Evolutionary conservation across 768 basidiomycete species (phyloP).

Genomic region (Lentinus tigrinus): DNA sequence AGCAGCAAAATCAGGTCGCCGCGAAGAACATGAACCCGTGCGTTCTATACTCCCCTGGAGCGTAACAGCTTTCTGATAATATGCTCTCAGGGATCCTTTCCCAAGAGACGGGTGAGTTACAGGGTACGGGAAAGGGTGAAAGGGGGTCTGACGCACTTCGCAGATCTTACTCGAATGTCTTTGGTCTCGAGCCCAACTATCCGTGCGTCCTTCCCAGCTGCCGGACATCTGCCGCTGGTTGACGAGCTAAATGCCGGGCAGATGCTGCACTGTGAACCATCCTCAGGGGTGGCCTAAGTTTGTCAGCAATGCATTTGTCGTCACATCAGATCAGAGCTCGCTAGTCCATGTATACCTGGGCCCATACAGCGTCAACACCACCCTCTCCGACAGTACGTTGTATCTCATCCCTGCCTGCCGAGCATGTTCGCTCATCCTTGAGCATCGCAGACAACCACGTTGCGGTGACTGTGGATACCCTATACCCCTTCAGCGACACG

Average conservation of each 20-base stretch:
- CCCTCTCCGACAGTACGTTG: constrained; percentile 36
- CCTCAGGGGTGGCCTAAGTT: constrained; percentile 59
- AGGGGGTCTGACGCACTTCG: not conserved
- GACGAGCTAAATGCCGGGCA: constrained; percentile 30
- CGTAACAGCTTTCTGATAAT: not conserved
- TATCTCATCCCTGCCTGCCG: not conserved
- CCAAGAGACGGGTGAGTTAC: constrained; percentile 45
- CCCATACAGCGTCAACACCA: constrained; percentile 42
- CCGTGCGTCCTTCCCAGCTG: constrained; percentile 32
- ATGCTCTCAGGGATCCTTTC: constrained; percentile 45
- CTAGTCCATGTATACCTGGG: constrained; percentile 50
- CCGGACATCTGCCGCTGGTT: constrained; percentile 14
- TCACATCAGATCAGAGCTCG: constrained; percentile 42
- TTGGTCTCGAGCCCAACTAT: constrained; percentile 50
- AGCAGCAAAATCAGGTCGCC: constrained; percentile 58
- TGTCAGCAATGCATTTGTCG: constrained; percentile 50
- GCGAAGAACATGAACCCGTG: constrained; percentile 55
- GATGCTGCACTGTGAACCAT: constrained; percentile 53
- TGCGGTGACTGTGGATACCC: constrained; percentile 42
- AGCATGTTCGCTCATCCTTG: not conserved
- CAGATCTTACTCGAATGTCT: constrained; percentile 49
- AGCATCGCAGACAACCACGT: constrained; percentile 37
- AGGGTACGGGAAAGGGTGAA: not conserved
- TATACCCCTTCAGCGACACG: constrained; percentile 52
- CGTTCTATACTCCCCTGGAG: constrained; percentile 14